Percentiles rank a stretch among this genome's conserved stretches.
Evolutionary conservation across 2,329 filamentous ascomycete species (phyloP).

Genomic region (Atkinsonella hypoxylon): DNA sequence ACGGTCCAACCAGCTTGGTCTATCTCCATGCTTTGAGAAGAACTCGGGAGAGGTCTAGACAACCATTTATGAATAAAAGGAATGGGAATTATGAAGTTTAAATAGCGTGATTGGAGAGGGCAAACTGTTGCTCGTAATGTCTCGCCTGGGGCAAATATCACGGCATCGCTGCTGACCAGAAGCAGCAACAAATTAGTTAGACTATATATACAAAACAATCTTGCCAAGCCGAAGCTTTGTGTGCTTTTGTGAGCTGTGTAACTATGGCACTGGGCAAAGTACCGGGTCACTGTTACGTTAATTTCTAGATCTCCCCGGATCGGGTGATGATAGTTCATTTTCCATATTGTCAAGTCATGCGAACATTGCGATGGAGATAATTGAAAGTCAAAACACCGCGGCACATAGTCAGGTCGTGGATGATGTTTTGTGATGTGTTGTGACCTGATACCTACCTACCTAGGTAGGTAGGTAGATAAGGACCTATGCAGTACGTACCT

Average conservation of each 20-base stretch:
- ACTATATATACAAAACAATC: slow-evolving; percentile 21
- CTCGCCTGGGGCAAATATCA: slow-evolving; percentile 20
- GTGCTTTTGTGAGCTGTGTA: neutral
- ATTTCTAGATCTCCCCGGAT: neutral
- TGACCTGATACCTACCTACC: too few species aligned
- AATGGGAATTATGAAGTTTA: slow-evolving; percentile 20
- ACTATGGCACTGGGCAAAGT: neutral
- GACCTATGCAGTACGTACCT: too few species aligned
- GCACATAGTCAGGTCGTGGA: too few species aligned
- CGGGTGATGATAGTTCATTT: neutral
- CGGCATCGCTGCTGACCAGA: slow-evolving; percentile 18
- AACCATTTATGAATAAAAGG: slow-evolving; percentile 27
- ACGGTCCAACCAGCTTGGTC: slow-evolving; percentile 13
- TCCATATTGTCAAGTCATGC: too few species aligned
- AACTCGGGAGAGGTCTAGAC: slow-evolving; percentile 21
- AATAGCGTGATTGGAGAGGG: slow-evolving; percentile 24
- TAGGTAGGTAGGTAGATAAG: too few species aligned
- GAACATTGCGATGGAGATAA: neutral
- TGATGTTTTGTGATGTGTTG: too few species aligned
- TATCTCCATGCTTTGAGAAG: slow-evolving; percentile 12
- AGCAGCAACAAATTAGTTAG: slow-evolving; percentile 23
- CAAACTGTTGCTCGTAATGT: slow-evolving; percentile 18
- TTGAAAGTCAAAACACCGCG: too few species aligned
- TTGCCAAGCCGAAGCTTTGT: slow-evolving; percentile 9
- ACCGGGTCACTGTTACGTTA: neutral